Base-by-base conservation (phyloP, 768 basidiomycete species). In the Termitomyces sp. region DNA sequence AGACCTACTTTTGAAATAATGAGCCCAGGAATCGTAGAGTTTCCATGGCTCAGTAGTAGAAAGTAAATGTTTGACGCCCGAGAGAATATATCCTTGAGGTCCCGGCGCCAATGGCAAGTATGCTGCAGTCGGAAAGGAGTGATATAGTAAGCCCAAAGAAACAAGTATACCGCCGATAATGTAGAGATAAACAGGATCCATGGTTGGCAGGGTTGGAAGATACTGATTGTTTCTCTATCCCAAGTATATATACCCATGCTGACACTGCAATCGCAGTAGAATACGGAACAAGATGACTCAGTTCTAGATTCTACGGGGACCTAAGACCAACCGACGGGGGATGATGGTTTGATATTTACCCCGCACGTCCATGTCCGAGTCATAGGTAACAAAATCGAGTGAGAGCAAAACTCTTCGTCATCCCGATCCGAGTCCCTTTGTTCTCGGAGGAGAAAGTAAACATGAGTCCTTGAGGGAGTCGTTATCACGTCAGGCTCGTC, bases 81-180 rank as follows among this genome's bases (percentile, higher is more conserved):
- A 55, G n/a, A 68, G 36, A 16, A 62, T 36, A 16, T 18, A 36
- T 15, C 63, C 66, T 22, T 48, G 54, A 47, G 69, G 69, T 11
- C 67, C 69, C 29, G 68, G 68, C 16, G 69, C 66, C 16, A 67
- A 53, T 7, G 62, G 59, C n/a, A 66, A 51, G 25, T 40, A 43
- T 13, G 16, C n/a, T 36, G 16, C 46, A 40, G 44, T 50, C 15
- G 44, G 51, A 9, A 16, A 51, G 27, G 38, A 31, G 13, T 53
- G 36, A 43, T 35, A 53, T 12, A 27, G 7, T 44, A 38, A 15
- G 13, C 49, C 27, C 27, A 56, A 13, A 27, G 23, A 35, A 38
- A 53, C 29, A 13, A 53, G 43, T 50, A 63, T 25, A 40, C 48
- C 52, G 41, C 45, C 6, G 7, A 56, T 23, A 22, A 45, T 15